Percentiles rank a stretch among this genome's conserved stretches.
Conservation (phyloP, 2,329 filamentous ascomycete species). For the Exophiala calicioides region DNA sequence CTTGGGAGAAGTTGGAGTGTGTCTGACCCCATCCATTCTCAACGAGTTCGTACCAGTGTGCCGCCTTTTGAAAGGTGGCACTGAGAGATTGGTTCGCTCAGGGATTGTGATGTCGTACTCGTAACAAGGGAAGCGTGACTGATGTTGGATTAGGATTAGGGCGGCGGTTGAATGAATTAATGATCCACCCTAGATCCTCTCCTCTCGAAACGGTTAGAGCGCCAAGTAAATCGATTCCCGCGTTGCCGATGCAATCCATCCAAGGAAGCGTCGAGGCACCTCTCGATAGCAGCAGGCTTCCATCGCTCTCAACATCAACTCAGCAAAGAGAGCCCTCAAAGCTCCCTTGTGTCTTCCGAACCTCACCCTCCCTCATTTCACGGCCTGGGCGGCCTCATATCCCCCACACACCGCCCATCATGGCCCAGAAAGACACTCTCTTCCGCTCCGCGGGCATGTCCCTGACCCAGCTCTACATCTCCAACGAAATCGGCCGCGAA, state of each 20-base stretch:
- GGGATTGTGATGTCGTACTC: too few relatives aligned
- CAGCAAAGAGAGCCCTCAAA: slow-evolving; percentile 11
- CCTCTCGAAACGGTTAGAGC: slow-evolving; percentile 14
- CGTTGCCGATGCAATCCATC: too few relatives aligned
- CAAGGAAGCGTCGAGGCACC: too few relatives aligned
- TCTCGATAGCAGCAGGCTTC: slow-evolving; percentile 22
- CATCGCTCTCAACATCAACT: slow-evolving; percentile 12
- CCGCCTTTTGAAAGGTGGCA: too few relatives aligned
- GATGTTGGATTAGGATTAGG: too few relatives aligned
- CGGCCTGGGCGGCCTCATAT: slow-evolving; percentile 31
- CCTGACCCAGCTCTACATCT: slow-evolving; percentile 99
- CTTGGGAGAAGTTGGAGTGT: slow-evolving; percentile 7
- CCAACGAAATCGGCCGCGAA: slow-evolving; percentile 97
- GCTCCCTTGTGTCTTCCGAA: slow-evolving; percentile 9
- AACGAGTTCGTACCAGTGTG: too few relatives aligned
- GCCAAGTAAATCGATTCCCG: slow-evolving; percentile 9
- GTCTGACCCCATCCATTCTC: too few relatives aligned
- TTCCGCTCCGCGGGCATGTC: slow-evolving; percentile 99
- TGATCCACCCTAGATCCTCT: too few relatives aligned
- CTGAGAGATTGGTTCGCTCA: too few relatives aligned
- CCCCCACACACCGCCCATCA: slow-evolving; percentile 37
- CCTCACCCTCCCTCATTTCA: background rate
- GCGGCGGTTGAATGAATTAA: too few relatives aligned
- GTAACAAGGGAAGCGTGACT: too few relatives aligned
- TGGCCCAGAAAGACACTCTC: slow-evolving; percentile 80